Evolutionary conservation across 768 basidiomycete species (phyloP).

Genomic region (Trametes cingulata): DNA sequence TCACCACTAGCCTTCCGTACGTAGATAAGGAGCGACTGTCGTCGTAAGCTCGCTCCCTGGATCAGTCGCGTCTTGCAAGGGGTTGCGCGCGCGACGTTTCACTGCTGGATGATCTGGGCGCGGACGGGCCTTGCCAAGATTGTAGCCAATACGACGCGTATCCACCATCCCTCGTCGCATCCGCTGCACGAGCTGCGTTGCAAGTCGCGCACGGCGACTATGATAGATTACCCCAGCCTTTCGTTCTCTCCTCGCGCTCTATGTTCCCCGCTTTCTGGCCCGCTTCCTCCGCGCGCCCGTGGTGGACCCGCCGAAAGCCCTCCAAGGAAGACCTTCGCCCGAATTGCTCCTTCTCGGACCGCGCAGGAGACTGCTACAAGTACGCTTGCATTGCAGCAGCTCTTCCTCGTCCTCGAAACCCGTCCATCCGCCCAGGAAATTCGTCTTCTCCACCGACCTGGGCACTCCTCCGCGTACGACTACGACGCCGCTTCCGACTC

Average conservation of each 20-base stretch:
- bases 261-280: constrained; percentile 28
- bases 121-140: too few species aligned
- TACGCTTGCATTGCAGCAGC: not conserved
- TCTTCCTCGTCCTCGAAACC: constrained; percentile 21
- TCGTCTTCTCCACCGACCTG: constrained; percentile 53
- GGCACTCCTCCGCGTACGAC: constrained; percentile 53
- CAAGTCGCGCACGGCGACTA: too few species aligned
- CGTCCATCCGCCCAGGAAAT: constrained; percentile 50
- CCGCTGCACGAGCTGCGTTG: too few species aligned
- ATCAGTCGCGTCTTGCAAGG: too few species aligned
- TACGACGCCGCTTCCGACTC: constrained; percentile 29
- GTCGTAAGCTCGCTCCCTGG: too few species aligned
- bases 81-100: too few species aligned
- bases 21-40: too few species aligned
- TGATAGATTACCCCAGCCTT: too few species aligned
- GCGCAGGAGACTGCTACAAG: constrained; percentile 24
- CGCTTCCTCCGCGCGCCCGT: constrained; percentile 26
- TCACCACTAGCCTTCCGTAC: too few species aligned
- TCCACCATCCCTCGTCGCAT: too few species aligned
- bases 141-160: too few species aligned
- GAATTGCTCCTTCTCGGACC: constrained; percentile 23
- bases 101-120: too few species aligned
- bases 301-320: constrained; percentile 38
- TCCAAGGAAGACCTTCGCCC: constrained; percentile 27
- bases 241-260: constrained; percentile 23